A percentile compares a stretch with the other conserved stretches of the same genome.
Evolutionary conservation across 768 basidiomycete genomes (phyloP).

Genomic region (Nidula microcarpa): DNA sequence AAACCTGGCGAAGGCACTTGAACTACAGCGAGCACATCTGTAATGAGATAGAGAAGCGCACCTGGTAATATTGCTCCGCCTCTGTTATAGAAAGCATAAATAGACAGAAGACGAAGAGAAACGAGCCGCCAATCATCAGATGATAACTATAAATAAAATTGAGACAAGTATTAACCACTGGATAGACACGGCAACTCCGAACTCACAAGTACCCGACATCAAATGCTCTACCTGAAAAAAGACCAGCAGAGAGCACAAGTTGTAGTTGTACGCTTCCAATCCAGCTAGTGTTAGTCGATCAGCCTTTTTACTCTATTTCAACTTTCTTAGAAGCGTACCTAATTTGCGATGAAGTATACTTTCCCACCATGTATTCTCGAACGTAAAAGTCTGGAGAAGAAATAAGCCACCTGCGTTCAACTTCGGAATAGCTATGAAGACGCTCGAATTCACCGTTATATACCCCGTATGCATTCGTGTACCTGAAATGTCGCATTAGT

Average conservation of each 20-base stretch:
- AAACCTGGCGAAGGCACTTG: constrained; percentile 25
- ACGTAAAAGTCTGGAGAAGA: too few species aligned
- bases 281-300: constrained; percentile 25
- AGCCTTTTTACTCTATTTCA: too few species aligned
- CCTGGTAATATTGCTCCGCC: constrained; percentile 5
- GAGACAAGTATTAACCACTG: not conserved
- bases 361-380: too few species aligned
- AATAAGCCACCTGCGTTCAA: too few species aligned
- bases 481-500: too few species aligned
- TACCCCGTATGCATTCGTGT: too few species aligned
- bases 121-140: constrained; percentile 13
- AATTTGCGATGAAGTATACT: too few species aligned
- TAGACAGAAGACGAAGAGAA: constrained; percentile 11
- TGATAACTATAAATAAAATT: constrained; percentile 9
- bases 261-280: constrained; percentile 53
- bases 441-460: too few species aligned
- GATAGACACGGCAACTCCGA: not conserved
- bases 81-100: constrained; percentile 31
- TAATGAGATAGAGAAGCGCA: constrained; percentile 2
- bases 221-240: constrained; percentile 43
- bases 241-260: constrained; percentile 43
- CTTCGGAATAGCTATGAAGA: too few species aligned
- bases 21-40: constrained; percentile 7
- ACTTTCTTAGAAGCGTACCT: too few species aligned
- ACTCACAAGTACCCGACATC: constrained; percentile 52